Conservation (phyloP, 1,284 basidiomycete genomes). For the Puccinia novopanici region DNA sequence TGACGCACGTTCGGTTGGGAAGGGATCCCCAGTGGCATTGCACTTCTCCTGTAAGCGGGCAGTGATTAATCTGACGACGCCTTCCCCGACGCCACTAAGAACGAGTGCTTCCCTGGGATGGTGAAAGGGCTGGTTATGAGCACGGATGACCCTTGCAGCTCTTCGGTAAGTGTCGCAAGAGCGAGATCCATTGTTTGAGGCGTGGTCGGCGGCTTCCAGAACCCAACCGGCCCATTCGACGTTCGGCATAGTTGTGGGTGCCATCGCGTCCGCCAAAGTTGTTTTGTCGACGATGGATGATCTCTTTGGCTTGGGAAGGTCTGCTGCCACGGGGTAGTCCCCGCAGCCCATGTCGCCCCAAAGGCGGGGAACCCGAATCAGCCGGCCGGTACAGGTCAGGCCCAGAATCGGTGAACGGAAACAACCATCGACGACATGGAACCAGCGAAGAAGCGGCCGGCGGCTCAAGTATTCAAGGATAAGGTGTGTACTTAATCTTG, state of each 20-base stretch:
- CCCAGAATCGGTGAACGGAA: neutral
- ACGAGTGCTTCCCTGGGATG: slow-evolving; percentile 38
- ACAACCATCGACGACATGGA: neutral
- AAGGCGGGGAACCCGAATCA: too few relatives aligned
- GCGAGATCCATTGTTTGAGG: slow-evolving; percentile 23
- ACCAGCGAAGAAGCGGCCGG: neutral
- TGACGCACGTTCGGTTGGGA: slow-evolving; percentile 35
- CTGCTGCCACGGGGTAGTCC: too few relatives aligned
- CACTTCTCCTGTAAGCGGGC: slow-evolving; percentile 25
- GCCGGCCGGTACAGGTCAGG: neutral
- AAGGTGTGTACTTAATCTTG: too few relatives aligned
- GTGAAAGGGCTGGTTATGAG: slow-evolving; percentile 1
- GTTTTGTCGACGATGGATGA: neutral
- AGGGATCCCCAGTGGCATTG: neutral
- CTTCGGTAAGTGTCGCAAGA: slow-evolving; percentile 23
- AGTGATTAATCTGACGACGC: slow-evolving; percentile 26
- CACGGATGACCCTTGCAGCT: slow-evolving; percentile 26
- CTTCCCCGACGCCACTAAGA: slow-evolving; percentile 29
- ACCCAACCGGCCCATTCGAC: slow-evolving; percentile 44
- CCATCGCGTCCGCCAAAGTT: neutral
- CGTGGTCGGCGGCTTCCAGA: slow-evolving; percentile 38
- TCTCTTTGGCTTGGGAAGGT: too few relatives aligned
- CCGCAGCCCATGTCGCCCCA: too few relatives aligned
- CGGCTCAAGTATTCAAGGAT: slow-evolving; percentile 20
- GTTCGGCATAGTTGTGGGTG: slow-evolving; percentile 18